Percentiles rank a stretch among this genome's conserved stretches.
phyloP scores from a whole-genome alignment of 2,329 filamentous ascomycete genomes.

The Alternaria longipes region DNA sequence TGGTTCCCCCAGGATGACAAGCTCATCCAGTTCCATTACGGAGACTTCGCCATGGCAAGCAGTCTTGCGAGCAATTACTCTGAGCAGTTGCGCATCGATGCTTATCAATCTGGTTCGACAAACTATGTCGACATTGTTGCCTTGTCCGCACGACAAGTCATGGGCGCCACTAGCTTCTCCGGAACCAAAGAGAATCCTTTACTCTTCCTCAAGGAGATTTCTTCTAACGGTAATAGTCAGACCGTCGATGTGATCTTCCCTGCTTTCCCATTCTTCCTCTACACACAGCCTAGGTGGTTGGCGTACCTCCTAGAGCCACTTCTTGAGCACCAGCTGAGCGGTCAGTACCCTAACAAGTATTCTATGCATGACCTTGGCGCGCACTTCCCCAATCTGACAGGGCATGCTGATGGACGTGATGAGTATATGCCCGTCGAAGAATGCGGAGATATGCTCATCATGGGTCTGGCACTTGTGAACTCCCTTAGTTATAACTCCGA shows the following conservation, averaged over 20 bases:
- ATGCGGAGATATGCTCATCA: conserved; percentile 83
- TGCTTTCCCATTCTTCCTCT: conserved; percentile 84
- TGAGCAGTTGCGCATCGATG: conserved; percentile 73
- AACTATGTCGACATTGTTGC: conserved; percentile 81
- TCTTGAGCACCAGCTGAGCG: conserved; percentile 81
- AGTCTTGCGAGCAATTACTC: conserved; percentile 77
- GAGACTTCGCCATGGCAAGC: conserved; percentile 73
- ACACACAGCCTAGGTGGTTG: conserved; percentile 83
- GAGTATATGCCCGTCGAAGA: conserved; percentile 82
- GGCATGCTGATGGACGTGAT: conserved; percentile 74
- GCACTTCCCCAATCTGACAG: conserved; percentile 80
- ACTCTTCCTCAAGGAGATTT: conserved; percentile 86
- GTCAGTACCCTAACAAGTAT: conserved; percentile 84
- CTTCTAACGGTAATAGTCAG: conserved; percentile 84
- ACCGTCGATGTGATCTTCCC: conserved; percentile 91
- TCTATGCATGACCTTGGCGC: conserved; percentile 79
- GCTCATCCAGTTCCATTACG: conserved; percentile 79
- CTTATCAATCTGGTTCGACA: conserved; percentile 75
- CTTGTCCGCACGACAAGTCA: conserved; percentile 79
- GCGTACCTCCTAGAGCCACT: conserved; percentile 81
- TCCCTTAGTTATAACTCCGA: conserved; percentile 71
- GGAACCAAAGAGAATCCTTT: conserved; percentile 75
- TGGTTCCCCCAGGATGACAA: conserved; percentile 71
- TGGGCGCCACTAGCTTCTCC: conserved; percentile 80
- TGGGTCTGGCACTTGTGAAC: conserved; percentile 80